Conservation (phyloP, 75 land plant genomes). For the Pinus albicaulis region DNA sequence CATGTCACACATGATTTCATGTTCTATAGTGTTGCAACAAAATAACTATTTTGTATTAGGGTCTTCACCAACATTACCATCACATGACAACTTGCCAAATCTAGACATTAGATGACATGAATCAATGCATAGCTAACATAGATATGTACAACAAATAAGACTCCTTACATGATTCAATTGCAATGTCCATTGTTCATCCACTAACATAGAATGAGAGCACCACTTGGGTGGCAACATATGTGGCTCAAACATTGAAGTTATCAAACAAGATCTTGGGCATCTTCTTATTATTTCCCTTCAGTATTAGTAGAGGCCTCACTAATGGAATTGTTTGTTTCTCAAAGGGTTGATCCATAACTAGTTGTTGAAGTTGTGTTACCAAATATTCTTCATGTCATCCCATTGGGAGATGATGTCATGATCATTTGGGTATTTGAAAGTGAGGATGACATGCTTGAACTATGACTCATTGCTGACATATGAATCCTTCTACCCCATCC, state of each 20-base stretch:
- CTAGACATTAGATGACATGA: constrained; percentile 24
- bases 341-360: constrained; percentile 24
- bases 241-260: constrained; percentile 17
- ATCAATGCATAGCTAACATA: constrained; percentile 23
- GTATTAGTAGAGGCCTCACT: constrained; percentile 35
- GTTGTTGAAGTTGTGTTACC: constrained; percentile 34
- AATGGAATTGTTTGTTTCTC: constrained; percentile 33
- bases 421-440: constrained; percentile 67
- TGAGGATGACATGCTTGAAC: constrained; percentile 3
- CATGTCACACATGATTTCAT: constrained; percentile 33
- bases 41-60: constrained; percentile 30
- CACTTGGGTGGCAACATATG: constrained; percentile 31
- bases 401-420: constrained; percentile 20
- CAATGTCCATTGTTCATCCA: constrained; percentile 53
- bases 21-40: constrained; percentile 29
- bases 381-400: constrained; percentile 32
- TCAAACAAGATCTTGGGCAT: constrained; percentile 29
- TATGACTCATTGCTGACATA: too few species aligned
- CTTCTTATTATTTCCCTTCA: constrained; percentile 35
- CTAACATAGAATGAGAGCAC: constrained; percentile 50
- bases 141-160: constrained; percentile 37
- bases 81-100: constrained; percentile 29
- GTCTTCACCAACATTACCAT: constrained; percentile 35
- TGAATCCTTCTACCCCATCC: constrained; percentile 45
- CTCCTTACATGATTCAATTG: constrained; percentile 34